Conservation (phyloP, 441 rosid genomes). For the Pelargonium myrrhifolium region DNA sequence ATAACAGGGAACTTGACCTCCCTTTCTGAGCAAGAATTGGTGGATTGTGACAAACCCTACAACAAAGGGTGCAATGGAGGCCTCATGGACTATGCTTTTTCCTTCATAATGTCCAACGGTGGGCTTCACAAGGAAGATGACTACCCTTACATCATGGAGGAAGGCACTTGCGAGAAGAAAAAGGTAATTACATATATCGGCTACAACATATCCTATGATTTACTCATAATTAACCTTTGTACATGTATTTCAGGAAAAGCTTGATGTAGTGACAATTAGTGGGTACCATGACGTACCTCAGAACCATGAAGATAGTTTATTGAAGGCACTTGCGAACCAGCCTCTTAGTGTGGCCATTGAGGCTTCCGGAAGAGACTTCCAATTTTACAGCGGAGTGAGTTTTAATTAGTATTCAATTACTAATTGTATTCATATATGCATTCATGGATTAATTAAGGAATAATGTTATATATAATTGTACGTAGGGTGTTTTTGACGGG, state of each 20-base stretch:
- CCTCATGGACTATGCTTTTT: conserved; percentile 91
- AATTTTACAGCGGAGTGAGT: conserved; percentile 84
- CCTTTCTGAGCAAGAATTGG: conserved; percentile 59
- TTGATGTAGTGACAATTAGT: conserved; percentile 49
- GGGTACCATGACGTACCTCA: conserved; percentile 77
- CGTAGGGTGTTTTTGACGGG: too few relatives aligned
- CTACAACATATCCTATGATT: too few relatives aligned
- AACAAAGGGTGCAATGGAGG: conserved; percentile 33
- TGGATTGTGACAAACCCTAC: conserved; percentile 53
- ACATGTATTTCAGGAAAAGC: conserved; percentile 39
- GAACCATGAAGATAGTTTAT: conserved; percentile 57
- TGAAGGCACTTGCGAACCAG: conserved; percentile 79
- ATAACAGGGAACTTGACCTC: conserved; percentile 52
- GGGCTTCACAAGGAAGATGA: conserved; percentile 85
- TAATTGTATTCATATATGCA: too few relatives aligned
- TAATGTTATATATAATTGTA: too few relatives aligned
- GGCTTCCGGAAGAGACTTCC: conserved; percentile 89
- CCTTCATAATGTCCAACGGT: conserved; percentile 55
- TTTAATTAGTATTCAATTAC: too few relatives aligned
- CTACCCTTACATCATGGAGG: conserved; percentile 90
- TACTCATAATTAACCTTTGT: too few relatives aligned
- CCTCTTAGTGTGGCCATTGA: conserved; percentile 92
- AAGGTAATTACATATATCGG: conserved; percentile 36
- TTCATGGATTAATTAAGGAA: too few relatives aligned
- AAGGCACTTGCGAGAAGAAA: conserved; percentile 66